Evolutionary conservation across 345 rosid species (phyloP).

Genomic region (Populus deltoides): DNA sequence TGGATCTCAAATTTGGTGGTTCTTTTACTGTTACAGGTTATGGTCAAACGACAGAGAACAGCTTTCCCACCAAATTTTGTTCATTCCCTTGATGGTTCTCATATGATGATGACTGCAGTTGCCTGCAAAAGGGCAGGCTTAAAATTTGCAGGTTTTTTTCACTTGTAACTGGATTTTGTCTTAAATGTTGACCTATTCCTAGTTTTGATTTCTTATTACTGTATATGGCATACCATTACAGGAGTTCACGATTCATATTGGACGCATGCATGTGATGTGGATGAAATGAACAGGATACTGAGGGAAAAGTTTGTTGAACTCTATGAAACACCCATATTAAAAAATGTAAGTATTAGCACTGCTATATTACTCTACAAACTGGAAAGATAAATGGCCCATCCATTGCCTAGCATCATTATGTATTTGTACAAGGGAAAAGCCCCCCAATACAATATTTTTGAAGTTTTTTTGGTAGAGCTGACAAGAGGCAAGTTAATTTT

Average conservation of each 20-base stretch:
- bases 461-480: not conserved
- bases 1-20: not conserved
- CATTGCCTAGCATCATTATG: not conserved
- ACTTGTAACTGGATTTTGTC: not conserved
- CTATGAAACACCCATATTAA: conserved; percentile 77
- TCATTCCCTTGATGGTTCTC: conserved; percentile 96
- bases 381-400: not conserved
- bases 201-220: conserved; percentile 16
- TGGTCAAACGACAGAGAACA: conserved; percentile 82
- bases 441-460: not conserved
- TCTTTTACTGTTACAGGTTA: conserved; percentile 42
- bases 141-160: conserved; percentile 74
- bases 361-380: not conserved
- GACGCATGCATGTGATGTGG: conserved; percentile 99
- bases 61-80: conserved; percentile 99
- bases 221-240: conserved; percentile 31
- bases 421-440: not conserved
- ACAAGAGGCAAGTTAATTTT: not conserved
- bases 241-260: conserved; percentile 99
- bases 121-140: conserved; percentile 83
- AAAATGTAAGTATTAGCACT: conserved; percentile 57
- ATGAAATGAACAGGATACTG: conserved; percentile 71
- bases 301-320: conserved; percentile 93
- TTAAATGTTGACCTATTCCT: conserved; percentile 9
- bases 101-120: conserved; percentile 99